Conservation (phyloP, 805 yeast species). For the Candida yuanshanica region DNA sequence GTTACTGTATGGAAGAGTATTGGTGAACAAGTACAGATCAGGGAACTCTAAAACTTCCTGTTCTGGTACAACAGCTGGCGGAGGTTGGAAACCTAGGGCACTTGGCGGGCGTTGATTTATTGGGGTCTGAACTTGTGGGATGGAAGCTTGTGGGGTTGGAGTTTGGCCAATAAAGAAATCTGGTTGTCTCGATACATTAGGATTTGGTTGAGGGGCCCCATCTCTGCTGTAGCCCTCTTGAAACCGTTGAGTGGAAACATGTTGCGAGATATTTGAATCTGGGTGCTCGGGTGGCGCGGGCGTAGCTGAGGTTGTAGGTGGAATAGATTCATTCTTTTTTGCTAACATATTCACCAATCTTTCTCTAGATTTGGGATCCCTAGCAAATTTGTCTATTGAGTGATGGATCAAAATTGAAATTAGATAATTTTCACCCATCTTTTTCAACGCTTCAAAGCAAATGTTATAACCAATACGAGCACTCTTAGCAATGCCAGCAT, state of each 20-base stretch:
- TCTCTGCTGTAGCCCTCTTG: no score
- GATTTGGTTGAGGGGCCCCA: background rate
- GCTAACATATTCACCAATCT: constrained; percentile 14
- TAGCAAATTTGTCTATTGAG: constrained; percentile 39
- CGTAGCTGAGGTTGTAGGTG: constrained; percentile 12
- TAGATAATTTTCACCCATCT: constrained; percentile 46
- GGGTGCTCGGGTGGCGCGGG: constrained; percentile 1
- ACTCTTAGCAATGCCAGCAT: constrained; percentile 28
- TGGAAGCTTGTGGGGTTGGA: background rate
- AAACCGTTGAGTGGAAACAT: background rate
- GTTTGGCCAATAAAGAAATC: background rate
- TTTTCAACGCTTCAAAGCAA: constrained; percentile 29
- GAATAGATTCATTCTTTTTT: constrained; percentile 12
- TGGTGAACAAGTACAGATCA: constrained; percentile 24
- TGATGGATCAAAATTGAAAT: constrained; percentile 46
- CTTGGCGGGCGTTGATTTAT: background rate
- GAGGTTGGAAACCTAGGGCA: background rate
- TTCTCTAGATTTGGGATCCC: constrained; percentile 26
- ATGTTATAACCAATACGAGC: constrained; percentile 31
- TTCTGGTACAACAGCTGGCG: constrained; percentile 1
- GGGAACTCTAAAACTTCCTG: constrained; percentile 20
- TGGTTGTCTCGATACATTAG: constrained; percentile 1
- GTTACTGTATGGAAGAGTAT: constrained; percentile 17
- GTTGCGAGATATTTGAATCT: background rate
- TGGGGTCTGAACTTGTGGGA: background rate